A percentile compares a stretch with the other conserved stretches of the same genome.
These are phyloP conservation scores for Aspergillus baeticus DNA, from an alignment of 495 filamentous ascomycete genomes.

Conservation along the genomic window DNA sequence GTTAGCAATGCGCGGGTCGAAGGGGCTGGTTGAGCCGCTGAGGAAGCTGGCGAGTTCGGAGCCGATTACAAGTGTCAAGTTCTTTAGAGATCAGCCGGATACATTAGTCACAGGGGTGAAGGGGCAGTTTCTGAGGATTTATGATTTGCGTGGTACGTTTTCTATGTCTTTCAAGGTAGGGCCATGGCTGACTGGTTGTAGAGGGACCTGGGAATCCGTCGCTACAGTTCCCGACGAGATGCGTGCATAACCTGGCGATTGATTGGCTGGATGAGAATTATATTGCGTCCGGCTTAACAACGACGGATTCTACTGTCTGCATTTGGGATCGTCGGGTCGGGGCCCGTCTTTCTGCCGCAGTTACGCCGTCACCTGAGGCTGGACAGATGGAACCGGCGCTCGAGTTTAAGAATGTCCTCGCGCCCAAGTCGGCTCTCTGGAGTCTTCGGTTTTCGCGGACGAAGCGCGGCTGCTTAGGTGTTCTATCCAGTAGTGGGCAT, in stretches of 20 bases:
- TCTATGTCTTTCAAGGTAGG: slow-evolving; percentile 1
- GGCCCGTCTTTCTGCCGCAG: slow-evolving; percentile 42
- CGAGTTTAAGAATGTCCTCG: slow-evolving; percentile 64
- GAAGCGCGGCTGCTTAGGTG: slow-evolving; percentile 68
- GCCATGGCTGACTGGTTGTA: slow-evolving; percentile 12
- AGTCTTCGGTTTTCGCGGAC: slow-evolving; percentile 78
- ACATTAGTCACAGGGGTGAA: slow-evolving; percentile 80
- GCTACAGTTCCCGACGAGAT: slow-evolving; percentile 70
- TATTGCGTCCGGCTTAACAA: slow-evolving; percentile 80
- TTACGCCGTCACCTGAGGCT: slow-evolving; percentile 31
- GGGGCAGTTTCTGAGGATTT: slow-evolving; percentile 81
- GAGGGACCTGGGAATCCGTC: slow-evolving; percentile 55
- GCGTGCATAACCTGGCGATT: slow-evolving; percentile 87
- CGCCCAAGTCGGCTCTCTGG: slow-evolving; percentile 61
- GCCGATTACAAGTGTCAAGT: slow-evolving; percentile 85
- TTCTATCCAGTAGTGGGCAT: slow-evolving; percentile 76
- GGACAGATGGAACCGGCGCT: slow-evolving; percentile 55
- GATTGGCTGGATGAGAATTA: slow-evolving; percentile 91
- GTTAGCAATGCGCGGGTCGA: slow-evolving; percentile 42
- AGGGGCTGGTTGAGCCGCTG: slow-evolving; percentile 57
- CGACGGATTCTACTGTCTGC: slow-evolving; percentile 67
- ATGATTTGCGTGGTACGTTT: slow-evolving; percentile 78
- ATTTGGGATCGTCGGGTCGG: slow-evolving; percentile 86
- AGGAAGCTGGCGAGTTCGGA: slow-evolving; percentile 78
- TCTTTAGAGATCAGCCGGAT: slow-evolving; percentile 83